These are phyloP conservation scores for Eucalyptus pauciflora DNA, from an alignment of 345 rosid species.

Conservation along the genomic window DNA sequence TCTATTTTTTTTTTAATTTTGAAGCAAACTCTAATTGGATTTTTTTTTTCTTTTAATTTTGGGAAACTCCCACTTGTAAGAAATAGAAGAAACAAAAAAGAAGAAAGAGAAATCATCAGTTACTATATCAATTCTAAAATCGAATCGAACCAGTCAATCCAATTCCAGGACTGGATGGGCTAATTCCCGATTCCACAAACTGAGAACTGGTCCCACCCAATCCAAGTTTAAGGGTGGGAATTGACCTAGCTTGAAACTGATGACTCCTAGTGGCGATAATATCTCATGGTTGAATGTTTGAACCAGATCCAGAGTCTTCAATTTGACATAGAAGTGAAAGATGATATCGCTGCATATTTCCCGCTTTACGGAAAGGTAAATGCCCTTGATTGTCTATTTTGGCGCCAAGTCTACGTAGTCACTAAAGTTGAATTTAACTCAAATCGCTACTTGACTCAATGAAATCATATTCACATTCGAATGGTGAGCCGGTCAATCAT, in stretches of 20 bases:
- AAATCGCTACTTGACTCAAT: not conserved
- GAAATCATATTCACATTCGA: not conserved
- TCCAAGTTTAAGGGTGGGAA: too few relatives aligned
- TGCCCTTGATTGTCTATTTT: not conserved
- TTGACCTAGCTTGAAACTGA: fast-evolving
- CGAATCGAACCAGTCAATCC: fast-evolving
- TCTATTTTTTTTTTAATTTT: too few relatives aligned
- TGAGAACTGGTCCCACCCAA: fast-evolving
- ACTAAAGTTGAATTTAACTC: not conserved
- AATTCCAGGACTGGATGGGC: fast-evolving
- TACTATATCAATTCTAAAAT: too few relatives aligned
- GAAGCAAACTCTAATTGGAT: not conserved
- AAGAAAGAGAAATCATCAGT: not conserved
- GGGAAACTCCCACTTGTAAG: not conserved
- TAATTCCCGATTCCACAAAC: not conserved
- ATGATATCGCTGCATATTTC: not conserved
- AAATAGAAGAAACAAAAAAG: too few relatives aligned
- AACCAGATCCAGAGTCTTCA: not conserved
- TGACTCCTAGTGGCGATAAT: not conserved
- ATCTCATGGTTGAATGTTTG: not conserved
- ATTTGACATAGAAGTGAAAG: not conserved
- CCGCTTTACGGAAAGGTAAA: not conserved
- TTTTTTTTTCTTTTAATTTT: too few relatives aligned
- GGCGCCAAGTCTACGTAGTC: not conserved
- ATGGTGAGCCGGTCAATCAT: fast-evolving